phyloP scores from a whole-genome alignment of 805 yeast species.

The Candida insectalens region DNA sequence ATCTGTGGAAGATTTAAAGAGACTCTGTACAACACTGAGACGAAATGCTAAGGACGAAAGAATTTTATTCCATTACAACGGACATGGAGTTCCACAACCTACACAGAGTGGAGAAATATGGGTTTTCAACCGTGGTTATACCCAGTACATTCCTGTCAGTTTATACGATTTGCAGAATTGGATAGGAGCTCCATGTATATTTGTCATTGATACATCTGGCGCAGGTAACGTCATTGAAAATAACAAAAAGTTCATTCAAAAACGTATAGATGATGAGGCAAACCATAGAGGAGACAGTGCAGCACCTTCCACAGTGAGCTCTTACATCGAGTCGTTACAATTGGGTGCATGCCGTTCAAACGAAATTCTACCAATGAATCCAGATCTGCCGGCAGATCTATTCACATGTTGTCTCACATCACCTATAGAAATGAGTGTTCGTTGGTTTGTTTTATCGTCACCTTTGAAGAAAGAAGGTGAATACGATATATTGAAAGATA shows the following conservation, averaged over 20 bases:
- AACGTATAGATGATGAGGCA: slow-evolving; percentile 78
- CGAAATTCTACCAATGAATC: slow-evolving; percentile 85
- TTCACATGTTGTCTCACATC: slow-evolving; percentile 93
- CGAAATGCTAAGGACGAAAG: slow-evolving; percentile 91
- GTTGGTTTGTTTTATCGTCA: slow-evolving; percentile 83
- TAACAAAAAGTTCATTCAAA: slow-evolving; percentile 82
- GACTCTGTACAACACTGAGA: slow-evolving; percentile 82
- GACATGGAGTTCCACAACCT: slow-evolving; percentile 98
- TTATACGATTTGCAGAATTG: slow-evolving; percentile 92
- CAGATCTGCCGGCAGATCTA: slow-evolving; percentile 90
- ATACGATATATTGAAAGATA: slow-evolving; percentile 36
- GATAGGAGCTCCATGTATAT: slow-evolving; percentile 96
- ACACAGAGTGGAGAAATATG: slow-evolving; percentile 94
- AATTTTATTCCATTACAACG: slow-evolving; percentile 88
- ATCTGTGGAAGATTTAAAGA: slow-evolving; percentile 87
- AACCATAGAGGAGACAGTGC: slow-evolving; percentile 40
- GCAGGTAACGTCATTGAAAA: slow-evolving; percentile 91
- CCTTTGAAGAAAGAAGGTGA: slow-evolving; percentile 46
- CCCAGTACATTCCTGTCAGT: slow-evolving; percentile 95
- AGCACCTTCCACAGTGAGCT: slow-evolving; percentile 54
- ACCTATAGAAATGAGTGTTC: slow-evolving; percentile 88
- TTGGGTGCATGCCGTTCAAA: slow-evolving; percentile 85
- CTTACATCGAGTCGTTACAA: slow-evolving; percentile 82
- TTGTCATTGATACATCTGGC: slow-evolving; percentile 87
- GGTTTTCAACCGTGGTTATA: slow-evolving; percentile 96